Evolutionary conservation across 176 grass and related monocot genomes (phyloP).

Genomic region (Avena atlantica): DNA sequence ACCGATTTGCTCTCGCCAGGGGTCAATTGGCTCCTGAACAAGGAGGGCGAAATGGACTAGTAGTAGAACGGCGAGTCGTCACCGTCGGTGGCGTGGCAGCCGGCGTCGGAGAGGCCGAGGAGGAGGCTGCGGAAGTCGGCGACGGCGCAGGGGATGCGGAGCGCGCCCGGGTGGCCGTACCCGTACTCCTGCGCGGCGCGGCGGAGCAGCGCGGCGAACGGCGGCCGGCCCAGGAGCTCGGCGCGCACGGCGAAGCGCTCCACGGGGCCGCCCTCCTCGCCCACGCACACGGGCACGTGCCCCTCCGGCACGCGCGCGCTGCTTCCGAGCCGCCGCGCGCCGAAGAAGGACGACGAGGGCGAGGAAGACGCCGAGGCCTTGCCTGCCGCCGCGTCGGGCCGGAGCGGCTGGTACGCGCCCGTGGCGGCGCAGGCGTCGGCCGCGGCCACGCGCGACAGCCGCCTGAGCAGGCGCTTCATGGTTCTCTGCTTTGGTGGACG

Average conservation of each 20-base stretch:
- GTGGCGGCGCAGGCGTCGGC: slow-evolving; percentile 50
- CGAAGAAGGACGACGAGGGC: background rate
- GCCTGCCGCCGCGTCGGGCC: background rate
- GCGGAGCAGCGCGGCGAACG: slow-evolving; percentile 75
- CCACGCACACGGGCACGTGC: slow-evolving; percentile 83
- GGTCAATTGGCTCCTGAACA: slow-evolving; percentile 27
- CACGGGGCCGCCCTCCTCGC: slow-evolving; percentile 67
- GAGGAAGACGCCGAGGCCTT: background rate
- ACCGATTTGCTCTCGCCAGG: background rate
- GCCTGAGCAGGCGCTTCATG: slow-evolving; percentile 70
- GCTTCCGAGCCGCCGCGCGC: slow-evolving; percentile 20
- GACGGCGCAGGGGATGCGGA: slow-evolving; percentile 88
- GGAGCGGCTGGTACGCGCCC: slow-evolving; percentile 54
- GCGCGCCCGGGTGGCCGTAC: slow-evolving; percentile 78
- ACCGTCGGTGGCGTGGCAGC: background rate
- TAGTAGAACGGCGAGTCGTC: slow-evolving; percentile 3
- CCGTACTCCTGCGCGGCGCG: slow-evolving; percentile 94
- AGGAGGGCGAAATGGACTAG: background rate
- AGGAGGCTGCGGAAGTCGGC: slow-evolving; percentile 67
- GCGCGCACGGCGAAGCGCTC: slow-evolving; percentile 83
- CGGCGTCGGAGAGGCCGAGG: slow-evolving; percentile 40
- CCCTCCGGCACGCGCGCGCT: slow-evolving; percentile 54
- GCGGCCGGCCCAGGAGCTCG: slow-evolving; percentile 65
- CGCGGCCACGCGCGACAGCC: slow-evolving; percentile 76
- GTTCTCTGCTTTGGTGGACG: background rate